Percentiles rank a stretch among this genome's conserved stretches.
Evolutionary conservation across 2,329 filamentous ascomycete species (phyloP).

Genomic region (Cryphonectria radicalis): DNA sequence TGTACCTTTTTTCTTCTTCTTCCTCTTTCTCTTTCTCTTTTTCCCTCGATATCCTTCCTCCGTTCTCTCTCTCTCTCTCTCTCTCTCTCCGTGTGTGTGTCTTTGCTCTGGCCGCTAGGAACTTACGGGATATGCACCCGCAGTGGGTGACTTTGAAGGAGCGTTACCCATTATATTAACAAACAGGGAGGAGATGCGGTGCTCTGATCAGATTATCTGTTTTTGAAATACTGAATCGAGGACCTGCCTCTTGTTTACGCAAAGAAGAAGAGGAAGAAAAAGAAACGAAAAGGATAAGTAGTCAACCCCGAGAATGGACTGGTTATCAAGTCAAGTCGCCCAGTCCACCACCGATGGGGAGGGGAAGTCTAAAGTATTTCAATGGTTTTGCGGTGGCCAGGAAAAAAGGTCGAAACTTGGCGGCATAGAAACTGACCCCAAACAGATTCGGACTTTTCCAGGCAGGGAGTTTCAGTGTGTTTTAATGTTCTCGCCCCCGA

Average conservation of each 20-base stretch:
- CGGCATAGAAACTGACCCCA: not conserved
- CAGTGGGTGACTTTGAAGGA: constrained; percentile 2
- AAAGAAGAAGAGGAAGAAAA: not conserved
- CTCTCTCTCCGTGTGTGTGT: no score
- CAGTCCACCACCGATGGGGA: not conserved
- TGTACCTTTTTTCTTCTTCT: no score
- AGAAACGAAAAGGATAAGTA: not conserved
- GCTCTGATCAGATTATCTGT: not conserved
- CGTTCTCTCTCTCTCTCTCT: not conserved
- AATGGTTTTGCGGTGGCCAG: not conserved
- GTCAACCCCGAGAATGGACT: not conserved
- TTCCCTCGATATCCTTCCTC: no score
- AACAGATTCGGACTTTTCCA: not conserved
- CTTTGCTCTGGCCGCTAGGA: not conserved
- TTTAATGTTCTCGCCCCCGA: not conserved
- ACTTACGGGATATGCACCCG: not conserved
- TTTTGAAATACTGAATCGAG: not conserved
- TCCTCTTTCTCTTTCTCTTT: no score
- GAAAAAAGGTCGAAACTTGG: not conserved
- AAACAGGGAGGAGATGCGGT: not conserved
- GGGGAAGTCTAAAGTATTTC: not conserved
- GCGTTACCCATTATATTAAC: constrained; percentile 7
- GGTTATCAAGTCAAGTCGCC: not conserved
- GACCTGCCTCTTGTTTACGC: constrained; percentile 3
- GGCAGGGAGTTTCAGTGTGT: constrained; percentile 2